Percentiles rank a stretch among this genome's conserved stretches.
Evolutionary conservation across 768 basidiomycete genomes (phyloP).

Genomic region (Tylopilus subfusipes): DNA sequence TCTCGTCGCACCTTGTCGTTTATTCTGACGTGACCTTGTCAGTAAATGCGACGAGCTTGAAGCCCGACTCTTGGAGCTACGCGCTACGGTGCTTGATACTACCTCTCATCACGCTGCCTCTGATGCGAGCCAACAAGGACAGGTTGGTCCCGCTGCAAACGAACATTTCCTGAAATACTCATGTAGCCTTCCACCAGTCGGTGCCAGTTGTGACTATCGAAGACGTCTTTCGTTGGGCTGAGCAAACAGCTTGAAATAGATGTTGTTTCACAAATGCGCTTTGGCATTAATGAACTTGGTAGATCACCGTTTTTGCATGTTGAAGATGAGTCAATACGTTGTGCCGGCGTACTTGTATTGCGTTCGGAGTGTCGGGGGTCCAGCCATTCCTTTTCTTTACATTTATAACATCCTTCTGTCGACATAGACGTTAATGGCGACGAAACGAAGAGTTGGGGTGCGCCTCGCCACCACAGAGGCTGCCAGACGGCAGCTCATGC

Average conservation of each 20-base stretch:
- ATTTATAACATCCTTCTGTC: neutral
- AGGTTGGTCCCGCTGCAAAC: constrained; percentile 12
- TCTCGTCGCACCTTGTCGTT: neutral
- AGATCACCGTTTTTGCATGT: neutral
- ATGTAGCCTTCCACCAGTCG: constrained; percentile 6
- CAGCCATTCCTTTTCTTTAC: neutral
- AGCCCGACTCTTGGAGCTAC: constrained; percentile 55
- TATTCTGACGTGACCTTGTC: constrained; percentile 8
- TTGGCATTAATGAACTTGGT: neutral
- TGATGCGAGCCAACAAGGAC: constrained; percentile 6
- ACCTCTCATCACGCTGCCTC: neutral
- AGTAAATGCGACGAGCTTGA: constrained; percentile 76
- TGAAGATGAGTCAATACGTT: no score
- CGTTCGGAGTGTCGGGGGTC: constrained; percentile 20
- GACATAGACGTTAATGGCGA: constrained; percentile 49
- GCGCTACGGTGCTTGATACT: constrained; percentile 26
- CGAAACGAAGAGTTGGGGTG: constrained; percentile 72
- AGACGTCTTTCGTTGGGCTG: constrained; percentile 58
- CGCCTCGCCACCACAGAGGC: constrained; percentile 75
- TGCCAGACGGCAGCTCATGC: constrained; percentile 81
- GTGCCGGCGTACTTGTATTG: neutral
- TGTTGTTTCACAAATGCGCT: neutral
- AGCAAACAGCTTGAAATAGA: constrained; percentile 36
- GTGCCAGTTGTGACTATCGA: constrained; percentile 19
- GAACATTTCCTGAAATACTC: neutral